phyloP scores from a whole-genome alignment of 1,284 basidiomycete species.

The Xerocomus amazonicus region DNA sequence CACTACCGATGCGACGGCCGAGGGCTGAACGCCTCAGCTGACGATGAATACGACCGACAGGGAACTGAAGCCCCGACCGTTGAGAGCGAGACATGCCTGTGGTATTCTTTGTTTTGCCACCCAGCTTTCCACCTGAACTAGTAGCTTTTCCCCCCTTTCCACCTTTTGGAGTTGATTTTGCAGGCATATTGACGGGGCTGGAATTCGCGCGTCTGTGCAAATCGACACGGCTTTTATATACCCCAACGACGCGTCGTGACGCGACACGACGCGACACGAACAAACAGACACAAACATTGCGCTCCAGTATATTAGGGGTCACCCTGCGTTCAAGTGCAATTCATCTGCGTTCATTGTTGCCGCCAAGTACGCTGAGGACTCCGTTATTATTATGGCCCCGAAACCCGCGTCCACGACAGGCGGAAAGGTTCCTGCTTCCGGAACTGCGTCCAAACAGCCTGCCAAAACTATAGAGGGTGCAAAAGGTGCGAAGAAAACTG shows the following conservation, averaged over 20 bases:
- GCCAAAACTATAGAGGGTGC: constrained; percentile 66
- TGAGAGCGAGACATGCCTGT: constrained; percentile 66
- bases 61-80: constrained; percentile 82
- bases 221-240: constrained; percentile 41
- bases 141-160: constrained; percentile 27
- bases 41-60: constrained; percentile 78
- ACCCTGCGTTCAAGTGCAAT: background rate
- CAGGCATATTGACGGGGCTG: constrained; percentile 21
- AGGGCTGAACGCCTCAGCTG: constrained; percentile 69
- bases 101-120: constrained; percentile 51
- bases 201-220: background rate
- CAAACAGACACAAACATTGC: constrained; percentile 42
- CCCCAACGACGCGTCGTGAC: constrained; percentile 16
- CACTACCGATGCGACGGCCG: constrained; percentile 57
- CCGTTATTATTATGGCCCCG: constrained; percentile 63
- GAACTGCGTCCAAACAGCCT: constrained; percentile 71
- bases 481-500: constrained; percentile 85
- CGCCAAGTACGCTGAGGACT: background rate
- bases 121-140: constrained; percentile 36
- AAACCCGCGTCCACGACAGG: constrained; percentile 76
- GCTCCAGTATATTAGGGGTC: constrained; percentile 41
- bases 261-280: constrained; percentile 36
- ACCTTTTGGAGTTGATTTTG: constrained; percentile 44
- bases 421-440: constrained; percentile 78
- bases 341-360: background rate